Base-by-base conservation (phyloP, 2,329 filamentous ascomycete genomes). In the Parastagonospora avenae region DNA sequence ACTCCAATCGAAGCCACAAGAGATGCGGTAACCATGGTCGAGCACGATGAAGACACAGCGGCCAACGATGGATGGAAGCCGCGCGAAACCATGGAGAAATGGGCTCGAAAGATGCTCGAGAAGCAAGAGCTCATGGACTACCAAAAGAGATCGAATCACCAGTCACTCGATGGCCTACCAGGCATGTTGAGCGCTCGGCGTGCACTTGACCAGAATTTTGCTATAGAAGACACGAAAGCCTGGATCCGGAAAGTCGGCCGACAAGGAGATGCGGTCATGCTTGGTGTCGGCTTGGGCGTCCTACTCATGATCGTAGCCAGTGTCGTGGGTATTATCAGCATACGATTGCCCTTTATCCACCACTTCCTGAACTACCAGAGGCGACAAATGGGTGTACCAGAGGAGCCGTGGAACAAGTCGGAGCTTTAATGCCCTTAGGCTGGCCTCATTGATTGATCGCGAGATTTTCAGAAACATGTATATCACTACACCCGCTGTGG, bases 61-160 rank as follows among this genome's bases (percentile, higher is more conserved):
- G 51, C 40, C 16, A 37, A 30, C 9, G 46, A 59, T 4, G 57
- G 46, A 2, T 51, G 48, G 38, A 52, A 54, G 28, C 84, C 52
- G 1, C 79, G 86, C 4, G 77, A 80, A 11, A 86, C 82, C 0
- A 67, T 88, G 51, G 79, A 81, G 16, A 72, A 77, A 46, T 85
- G 78, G 77, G 77, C 79, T 1, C 63, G 66, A 32, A 81, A 80
- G 57, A 77, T 74, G 61, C 74, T 80, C 2, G 77, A 80, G 40
- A 77, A 76, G 51, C 80, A 81, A 46, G 73, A 76, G 32, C 66
- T 86, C 57, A 71, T 75, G 8, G 72, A 75, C n/a, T 89, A 87
- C 61, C 85, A 85, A 63, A 76, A 74, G 16, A 66, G 77, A 54
- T 81, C 79, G 59, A 89, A 89, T 60, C 62, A 74, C 2, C 38